phyloP scores from a whole-genome alignment of 352 stramenopile species.

The Globisporangium ultimum region DNA sequence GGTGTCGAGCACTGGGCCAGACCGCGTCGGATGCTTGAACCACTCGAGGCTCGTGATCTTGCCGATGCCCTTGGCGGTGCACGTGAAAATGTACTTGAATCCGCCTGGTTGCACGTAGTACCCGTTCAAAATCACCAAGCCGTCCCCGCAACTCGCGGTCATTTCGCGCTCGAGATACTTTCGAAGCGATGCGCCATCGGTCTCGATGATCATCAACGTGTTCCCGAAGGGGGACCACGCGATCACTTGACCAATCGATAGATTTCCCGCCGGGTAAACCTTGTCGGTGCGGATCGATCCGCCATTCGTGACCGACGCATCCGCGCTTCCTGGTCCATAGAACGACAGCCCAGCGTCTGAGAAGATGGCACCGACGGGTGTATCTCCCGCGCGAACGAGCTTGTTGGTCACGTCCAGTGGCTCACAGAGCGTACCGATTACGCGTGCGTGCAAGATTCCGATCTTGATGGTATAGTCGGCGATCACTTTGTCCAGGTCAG shows the following conservation, averaged over 20 bases:
- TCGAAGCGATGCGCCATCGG: constrained; percentile 29
- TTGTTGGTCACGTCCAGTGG: constrained; percentile 47
- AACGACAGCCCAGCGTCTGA: constrained; percentile 17
- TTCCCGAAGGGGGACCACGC: no score
- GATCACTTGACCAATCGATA: no score
- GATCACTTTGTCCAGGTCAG: constrained; percentile 46
- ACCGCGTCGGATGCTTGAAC: constrained; percentile 21
- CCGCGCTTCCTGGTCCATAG: no score
- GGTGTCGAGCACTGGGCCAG: constrained; percentile 9
- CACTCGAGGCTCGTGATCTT: constrained; percentile 33
- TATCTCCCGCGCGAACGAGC: constrained; percentile 44
- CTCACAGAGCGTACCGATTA: constrained; percentile 55
- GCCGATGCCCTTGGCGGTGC: constrained; percentile 19
- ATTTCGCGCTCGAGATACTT: constrained; percentile 35
- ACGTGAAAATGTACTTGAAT: constrained; percentile 42
- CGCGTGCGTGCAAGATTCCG: constrained; percentile 30
- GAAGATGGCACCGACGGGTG: constrained; percentile 52
- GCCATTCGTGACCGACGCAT: no score
- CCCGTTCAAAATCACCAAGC: constrained; percentile 28
- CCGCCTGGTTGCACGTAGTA: constrained; percentile 38
- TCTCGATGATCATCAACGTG: constrained; percentile 14
- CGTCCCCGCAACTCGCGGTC: constrained; percentile 23
- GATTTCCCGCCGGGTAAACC: no score
- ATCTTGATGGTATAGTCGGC: constrained; percentile 39
- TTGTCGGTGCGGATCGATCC: no score